These are phyloP conservation scores for Coemansia sp. DNA, from an alignment of 192 early-diverging fungal genomes.

Conservation along the genomic window DNA sequence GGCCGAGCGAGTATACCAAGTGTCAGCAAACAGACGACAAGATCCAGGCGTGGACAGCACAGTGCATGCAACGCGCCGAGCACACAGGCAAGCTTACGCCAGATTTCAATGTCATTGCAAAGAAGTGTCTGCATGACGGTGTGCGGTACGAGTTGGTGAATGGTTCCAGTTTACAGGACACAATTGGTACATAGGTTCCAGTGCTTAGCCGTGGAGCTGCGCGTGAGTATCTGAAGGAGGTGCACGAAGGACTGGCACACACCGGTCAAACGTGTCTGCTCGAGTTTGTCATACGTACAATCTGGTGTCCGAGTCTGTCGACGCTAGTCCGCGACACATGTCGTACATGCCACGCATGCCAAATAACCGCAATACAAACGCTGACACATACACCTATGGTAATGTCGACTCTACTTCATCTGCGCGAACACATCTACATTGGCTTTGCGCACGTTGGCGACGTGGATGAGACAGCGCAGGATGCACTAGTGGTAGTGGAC, in stretches of 20 bases:
- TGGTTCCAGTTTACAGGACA: background rate
- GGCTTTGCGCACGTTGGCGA: constrained; percentile 21
- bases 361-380: constrained; percentile 13
- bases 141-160: background rate
- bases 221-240: background rate
- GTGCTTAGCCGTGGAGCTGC: background rate
- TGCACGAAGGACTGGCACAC: constrained; percentile 8
- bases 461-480: background rate
- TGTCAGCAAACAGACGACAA: constrained; percentile 4
- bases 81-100: background rate
- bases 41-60: constrained; percentile 8
- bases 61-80: background rate
- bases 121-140: background rate
- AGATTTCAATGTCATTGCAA: constrained; percentile 4
- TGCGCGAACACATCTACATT: constrained; percentile 26
- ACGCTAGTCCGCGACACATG: background rate
- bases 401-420: background rate
- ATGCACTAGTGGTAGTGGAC: constrained; percentile 18
- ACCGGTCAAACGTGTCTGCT: background rate
- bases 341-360: constrained; percentile 15
- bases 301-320: background rate
- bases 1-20: background rate
- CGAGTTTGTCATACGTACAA: background rate
- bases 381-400: constrained; percentile 10
- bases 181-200: constrained; percentile 9